Conservation (phyloP, 441 rosid genomes). For the Pelargonium myrrhifolium region DNA sequence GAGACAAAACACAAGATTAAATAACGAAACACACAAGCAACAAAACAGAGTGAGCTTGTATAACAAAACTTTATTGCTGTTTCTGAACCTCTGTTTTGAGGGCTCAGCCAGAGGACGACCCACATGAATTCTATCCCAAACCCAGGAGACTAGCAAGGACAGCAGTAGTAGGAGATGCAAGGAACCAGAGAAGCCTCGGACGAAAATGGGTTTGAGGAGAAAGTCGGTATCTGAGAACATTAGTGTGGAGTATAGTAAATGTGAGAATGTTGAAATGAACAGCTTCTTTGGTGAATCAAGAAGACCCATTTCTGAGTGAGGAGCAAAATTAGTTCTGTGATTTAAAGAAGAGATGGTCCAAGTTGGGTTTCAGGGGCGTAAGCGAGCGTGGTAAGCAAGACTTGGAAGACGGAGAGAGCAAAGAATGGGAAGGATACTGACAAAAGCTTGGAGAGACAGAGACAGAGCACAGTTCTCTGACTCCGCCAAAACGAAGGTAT, state of each 20-base stretch:
- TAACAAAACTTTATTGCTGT: slow-evolving; percentile 21
- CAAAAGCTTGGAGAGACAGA: too few relatives aligned
- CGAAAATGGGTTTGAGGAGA: slow-evolving; percentile 38
- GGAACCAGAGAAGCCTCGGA: slow-evolving; percentile 39
- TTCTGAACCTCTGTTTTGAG: slow-evolving; percentile 22
- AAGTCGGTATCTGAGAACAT: slow-evolving; percentile 23
- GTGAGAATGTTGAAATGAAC: not conserved
- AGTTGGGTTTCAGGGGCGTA: too few relatives aligned
- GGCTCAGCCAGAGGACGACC: slow-evolving; percentile 23
- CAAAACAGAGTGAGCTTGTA: slow-evolving; percentile 36
- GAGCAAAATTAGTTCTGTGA: too few relatives aligned
- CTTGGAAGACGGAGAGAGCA: not conserved
- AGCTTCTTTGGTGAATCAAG: slow-evolving; percentile 19
- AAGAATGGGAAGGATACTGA: too few relatives aligned
- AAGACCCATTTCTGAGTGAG: slow-evolving; percentile 16
- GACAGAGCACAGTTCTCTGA: too few relatives aligned
- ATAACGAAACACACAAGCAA: slow-evolving; percentile 46
- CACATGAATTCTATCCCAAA: slow-evolving; percentile 26
- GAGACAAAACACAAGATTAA: slow-evolving; percentile 37
- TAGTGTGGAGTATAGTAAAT: too few relatives aligned
- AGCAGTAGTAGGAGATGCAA: slow-evolving; percentile 51
- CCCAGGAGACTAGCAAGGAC: slow-evolving; percentile 34
- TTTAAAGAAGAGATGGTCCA: not conserved
- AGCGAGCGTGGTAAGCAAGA: slow-evolving; percentile 29
- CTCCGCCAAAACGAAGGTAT: too few relatives aligned